These are phyloP conservation scores for Lyophyllum atratum DNA, from an alignment of 768 basidiomycete genomes.

Conservation along the genomic window DNA sequence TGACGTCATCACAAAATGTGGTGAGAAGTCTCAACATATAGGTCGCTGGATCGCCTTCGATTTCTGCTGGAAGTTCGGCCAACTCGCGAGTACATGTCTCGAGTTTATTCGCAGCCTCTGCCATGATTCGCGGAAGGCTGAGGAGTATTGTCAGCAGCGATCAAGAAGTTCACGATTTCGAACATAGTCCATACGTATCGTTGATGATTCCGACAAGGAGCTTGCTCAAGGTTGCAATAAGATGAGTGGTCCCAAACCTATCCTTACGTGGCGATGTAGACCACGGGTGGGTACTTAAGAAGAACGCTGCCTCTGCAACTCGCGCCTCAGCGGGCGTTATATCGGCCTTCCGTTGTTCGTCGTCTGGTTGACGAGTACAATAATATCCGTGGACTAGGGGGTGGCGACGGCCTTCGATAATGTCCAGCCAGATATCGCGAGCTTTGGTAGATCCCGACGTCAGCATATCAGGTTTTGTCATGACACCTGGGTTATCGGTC, in stretches of 20 bases:
- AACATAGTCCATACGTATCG: conserved; percentile 20
- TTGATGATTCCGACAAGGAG: conserved; percentile 38
- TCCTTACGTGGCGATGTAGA: conserved; percentile 18
- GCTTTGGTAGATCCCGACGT: conserved; percentile 34
- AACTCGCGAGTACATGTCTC: conserved; percentile 27
- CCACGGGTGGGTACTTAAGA: conserved; percentile 38
- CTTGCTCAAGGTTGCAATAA: conserved; percentile 34
- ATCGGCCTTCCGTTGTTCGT: conserved; percentile 30
- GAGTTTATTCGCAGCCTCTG: conserved; percentile 26
- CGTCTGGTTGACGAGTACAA: conserved; percentile 44
- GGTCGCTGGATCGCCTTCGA: conserved; percentile 35
- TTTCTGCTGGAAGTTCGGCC: conserved; percentile 25
- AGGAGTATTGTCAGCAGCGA: neutral
- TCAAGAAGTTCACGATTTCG: neutral
- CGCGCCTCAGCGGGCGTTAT: conserved; percentile 34
- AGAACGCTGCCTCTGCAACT: conserved; percentile 35
- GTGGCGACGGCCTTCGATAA: conserved; percentile 42
- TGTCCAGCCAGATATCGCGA: conserved; percentile 41
- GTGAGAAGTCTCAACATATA: conserved; percentile 37
- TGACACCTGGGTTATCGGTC: conserved; percentile 38
- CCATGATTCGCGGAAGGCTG: conserved; percentile 32
- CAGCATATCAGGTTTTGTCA: conserved; percentile 58
- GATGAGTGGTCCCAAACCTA: conserved; percentile 37
- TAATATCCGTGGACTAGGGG: conserved; percentile 42
- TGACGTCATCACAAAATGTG: conserved; percentile 30